phyloP scores from a whole-genome alignment of 208 protist genomes.

The Strigomonas galati region DNA sequence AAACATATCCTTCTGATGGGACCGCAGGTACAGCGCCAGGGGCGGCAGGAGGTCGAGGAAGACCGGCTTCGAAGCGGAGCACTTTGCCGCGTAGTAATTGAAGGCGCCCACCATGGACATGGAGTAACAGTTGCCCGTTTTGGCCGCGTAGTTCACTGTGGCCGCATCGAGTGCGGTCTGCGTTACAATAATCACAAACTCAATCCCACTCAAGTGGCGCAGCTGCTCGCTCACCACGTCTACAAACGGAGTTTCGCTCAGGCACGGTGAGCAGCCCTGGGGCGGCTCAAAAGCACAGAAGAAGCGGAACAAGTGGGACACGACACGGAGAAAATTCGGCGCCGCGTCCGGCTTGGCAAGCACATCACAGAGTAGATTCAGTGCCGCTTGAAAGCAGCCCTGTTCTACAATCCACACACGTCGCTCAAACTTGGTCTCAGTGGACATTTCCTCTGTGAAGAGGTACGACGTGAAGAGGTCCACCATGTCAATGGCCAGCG shows the following conservation, averaged over 20 bases:
- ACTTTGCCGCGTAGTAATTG: slow-evolving; percentile 38
- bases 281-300: slow-evolving; percentile 66
- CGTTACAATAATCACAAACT: slow-evolving; percentile 62
- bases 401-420: slow-evolving; percentile 54
- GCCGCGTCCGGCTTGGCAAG: slow-evolving; percentile 28
- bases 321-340: slow-evolving; percentile 40
- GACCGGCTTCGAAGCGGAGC: slow-evolving; percentile 61
- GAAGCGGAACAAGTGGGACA: slow-evolving; percentile 68
- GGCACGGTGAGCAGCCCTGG: slow-evolving; percentile 42
- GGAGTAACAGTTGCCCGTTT: slow-evolving; percentile 5
- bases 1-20: background rate
- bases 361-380: slow-evolving; percentile 37
- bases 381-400: slow-evolving; percentile 57
- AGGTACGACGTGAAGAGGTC: slow-evolving; percentile 15
- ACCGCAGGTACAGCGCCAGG: slow-evolving; percentile 38
- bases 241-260: slow-evolving; percentile 48
- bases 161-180: slow-evolving; percentile 68
- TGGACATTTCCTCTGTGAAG: background rate
- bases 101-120: slow-evolving; percentile 46
- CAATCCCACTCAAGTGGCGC: slow-evolving; percentile 31
- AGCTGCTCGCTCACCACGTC: slow-evolving; percentile 38
- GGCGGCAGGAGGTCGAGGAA: slow-evolving; percentile 76
- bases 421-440: slow-evolving; percentile 25
- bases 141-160: slow-evolving; percentile 40
- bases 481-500: slow-evolving; percentile 30